Conservation (phyloP, 768 basidiomycete genomes). For the Mycena capillaripes region DNA sequence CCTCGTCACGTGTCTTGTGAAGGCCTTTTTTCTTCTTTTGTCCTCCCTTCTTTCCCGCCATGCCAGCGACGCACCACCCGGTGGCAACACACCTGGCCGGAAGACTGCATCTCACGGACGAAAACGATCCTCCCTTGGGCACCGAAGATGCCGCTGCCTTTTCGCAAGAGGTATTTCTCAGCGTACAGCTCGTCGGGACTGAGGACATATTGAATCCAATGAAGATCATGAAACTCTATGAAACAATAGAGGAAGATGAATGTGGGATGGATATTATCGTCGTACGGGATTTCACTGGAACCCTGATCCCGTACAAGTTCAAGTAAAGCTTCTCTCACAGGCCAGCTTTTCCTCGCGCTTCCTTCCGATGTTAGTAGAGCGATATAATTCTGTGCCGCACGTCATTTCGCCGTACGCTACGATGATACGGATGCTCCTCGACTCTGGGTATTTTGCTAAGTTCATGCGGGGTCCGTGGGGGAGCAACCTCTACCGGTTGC, state of each 20-base stretch:
- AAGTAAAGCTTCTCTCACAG: background rate
- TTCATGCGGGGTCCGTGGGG: slow-evolving; percentile 1
- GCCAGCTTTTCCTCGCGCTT: slow-evolving; percentile 14
- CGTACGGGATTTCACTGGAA: background rate
- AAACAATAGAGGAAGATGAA: background rate
- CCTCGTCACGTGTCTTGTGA: background rate
- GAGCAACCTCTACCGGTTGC: background rate
- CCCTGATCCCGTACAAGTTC: background rate
- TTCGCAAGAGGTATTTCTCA: background rate
- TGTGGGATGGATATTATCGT: background rate
- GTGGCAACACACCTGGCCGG: slow-evolving; percentile 6
- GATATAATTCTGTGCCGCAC: background rate
- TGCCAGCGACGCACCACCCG: slow-evolving; percentile 16
- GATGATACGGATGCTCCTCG: slow-evolving; percentile 1
- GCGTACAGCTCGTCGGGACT: background rate
- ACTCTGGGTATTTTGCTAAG: slow-evolving; percentile 12
- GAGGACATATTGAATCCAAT: background rate
- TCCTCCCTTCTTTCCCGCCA: background rate
- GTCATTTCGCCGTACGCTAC: background rate
- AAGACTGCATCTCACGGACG: background rate
- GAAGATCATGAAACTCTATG: background rate
- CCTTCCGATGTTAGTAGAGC: background rate
- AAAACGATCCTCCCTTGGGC: background rate
- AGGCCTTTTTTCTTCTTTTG: background rate
- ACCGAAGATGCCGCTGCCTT: background rate